Evolutionary conservation across 2,329 filamentous ascomycete genomes (phyloP).

Genomic region (Alternaria arborescens): DNA sequence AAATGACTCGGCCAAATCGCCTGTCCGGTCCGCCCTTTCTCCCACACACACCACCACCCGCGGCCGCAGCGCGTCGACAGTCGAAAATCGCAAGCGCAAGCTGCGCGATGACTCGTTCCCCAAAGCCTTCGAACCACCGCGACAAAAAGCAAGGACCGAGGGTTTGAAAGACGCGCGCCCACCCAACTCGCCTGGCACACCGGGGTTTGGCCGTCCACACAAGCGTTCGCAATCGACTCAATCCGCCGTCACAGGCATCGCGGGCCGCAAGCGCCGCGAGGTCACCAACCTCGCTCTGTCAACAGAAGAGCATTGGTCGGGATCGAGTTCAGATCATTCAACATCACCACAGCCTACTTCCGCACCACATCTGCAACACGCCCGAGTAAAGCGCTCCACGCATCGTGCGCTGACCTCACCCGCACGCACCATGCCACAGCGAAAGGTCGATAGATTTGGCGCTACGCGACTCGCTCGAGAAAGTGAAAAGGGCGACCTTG

Average conservation of each 20-base stretch:
- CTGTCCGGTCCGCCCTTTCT: conserved; percentile 35
- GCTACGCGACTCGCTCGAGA: conserved; percentile 90
- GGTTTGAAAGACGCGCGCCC: conserved; percentile 43
- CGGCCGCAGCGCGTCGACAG: conserved; percentile 49
- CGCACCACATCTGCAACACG: conserved; percentile 54
- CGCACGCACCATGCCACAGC: conserved; percentile 71
- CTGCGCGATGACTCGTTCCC: conserved; percentile 48
- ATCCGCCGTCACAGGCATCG: conserved; percentile 39
- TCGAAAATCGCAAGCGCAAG: conserved; percentile 53
- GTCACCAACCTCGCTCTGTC: conserved; percentile 40
- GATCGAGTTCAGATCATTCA: conserved; percentile 49
- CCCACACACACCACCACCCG: conserved; percentile 39
- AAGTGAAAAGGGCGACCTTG: conserved; percentile 84
- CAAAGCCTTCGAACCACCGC: conserved; percentile 50
- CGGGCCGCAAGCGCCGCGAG: conserved; percentile 48
- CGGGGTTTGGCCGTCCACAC: conserved; percentile 47
- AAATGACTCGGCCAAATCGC: conserved; percentile 39
- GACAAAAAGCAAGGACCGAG: conserved; percentile 52
- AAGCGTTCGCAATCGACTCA: conserved; percentile 52
- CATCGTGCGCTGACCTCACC: conserved; percentile 65
- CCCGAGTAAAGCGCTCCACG: conserved; percentile 66
- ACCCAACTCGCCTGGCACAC: conserved; percentile 46
- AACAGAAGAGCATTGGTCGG: conserved; percentile 46
- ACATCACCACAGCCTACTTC: conserved; percentile 44
- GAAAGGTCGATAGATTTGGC: conserved; percentile 90